A percentile compares a stretch with the other conserved stretches of the same genome.
These are phyloP conservation scores for Boletus fagicola DNA, from an alignment of 768 basidiomycete genomes.

Conservation along the genomic window DNA sequence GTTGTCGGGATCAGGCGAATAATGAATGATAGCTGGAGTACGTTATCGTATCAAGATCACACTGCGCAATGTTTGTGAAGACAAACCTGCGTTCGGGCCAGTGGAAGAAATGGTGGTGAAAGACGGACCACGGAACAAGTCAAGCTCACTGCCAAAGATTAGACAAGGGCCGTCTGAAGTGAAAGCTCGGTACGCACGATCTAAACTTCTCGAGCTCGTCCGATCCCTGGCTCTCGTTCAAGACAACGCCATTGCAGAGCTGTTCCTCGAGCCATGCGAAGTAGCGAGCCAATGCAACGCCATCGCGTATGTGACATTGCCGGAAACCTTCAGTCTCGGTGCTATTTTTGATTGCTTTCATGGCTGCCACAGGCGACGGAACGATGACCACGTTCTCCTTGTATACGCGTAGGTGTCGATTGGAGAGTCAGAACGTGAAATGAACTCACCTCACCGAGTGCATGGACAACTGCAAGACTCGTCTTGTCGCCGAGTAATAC, in stretches of 20 bases:
- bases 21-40: conserved; percentile 84
- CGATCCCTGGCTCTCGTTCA: conserved; percentile 82
- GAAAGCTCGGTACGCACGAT: conserved; percentile 51
- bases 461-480: conserved; percentile 78
- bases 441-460: conserved; percentile 61
- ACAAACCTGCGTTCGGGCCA: conserved; percentile 85
- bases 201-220: conserved; percentile 76
- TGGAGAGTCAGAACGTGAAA: background rate
- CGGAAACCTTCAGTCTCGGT: conserved; percentile 90
- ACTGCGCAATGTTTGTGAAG: background rate
- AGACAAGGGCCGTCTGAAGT: background rate
- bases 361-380: conserved; percentile 72
- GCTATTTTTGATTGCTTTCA: conserved; percentile 78
- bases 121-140: conserved; percentile 81
- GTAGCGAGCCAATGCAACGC: conserved; percentile 82
- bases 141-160: conserved; percentile 54
- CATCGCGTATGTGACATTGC: conserved; percentile 85
- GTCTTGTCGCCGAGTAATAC: conserved; percentile 76
- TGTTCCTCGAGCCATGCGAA: conserved; percentile 95
- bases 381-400: conserved; percentile 59
- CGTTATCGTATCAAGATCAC: background rate
- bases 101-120: conserved; percentile 92
- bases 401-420: conserved; percentile 4
- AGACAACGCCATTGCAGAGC: conserved; percentile 53
- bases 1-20: conserved; percentile 71